These are phyloP conservation scores for Pyronema domesticum DNA, from an alignment of 495 filamentous ascomycete genomes.

Conservation along the genomic window DNA sequence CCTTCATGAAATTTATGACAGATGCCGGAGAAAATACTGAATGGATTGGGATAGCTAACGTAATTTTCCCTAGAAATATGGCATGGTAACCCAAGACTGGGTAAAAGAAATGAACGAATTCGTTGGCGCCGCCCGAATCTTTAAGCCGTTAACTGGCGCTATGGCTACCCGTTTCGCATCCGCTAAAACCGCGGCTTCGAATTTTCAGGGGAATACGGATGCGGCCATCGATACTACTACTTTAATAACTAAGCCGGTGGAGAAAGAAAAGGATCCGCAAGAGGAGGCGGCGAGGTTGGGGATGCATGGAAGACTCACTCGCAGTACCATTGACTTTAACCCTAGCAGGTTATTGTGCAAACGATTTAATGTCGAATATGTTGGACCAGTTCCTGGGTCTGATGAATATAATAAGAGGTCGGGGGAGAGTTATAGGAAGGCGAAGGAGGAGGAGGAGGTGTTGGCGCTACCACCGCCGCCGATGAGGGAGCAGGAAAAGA, in stretches of 20 bases:
- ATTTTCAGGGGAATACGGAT: slow-evolving; percentile 21
- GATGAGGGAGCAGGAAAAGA: background rate
- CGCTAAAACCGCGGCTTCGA: slow-evolving; percentile 33
- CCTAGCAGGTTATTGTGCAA: slow-evolving; percentile 80
- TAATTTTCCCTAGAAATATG: slow-evolving; percentile 15
- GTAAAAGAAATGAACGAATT: slow-evolving; percentile 72
- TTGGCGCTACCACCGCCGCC: background rate
- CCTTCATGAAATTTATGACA: background rate
- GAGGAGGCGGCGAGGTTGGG: slow-evolving; percentile 76
- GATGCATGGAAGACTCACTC: slow-evolving; percentile 83
- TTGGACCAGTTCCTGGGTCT: slow-evolving; percentile 32
- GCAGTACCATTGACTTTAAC: slow-evolving; percentile 52
- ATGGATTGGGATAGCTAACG: background rate
- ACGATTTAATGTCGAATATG: slow-evolving; percentile 58
- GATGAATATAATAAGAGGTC: background rate
- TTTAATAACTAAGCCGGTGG: slow-evolving; percentile 37
- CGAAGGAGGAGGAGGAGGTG: slow-evolving; percentile 12
- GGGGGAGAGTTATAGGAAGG: slow-evolving; percentile 5
- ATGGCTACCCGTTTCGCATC: slow-evolving; percentile 90
- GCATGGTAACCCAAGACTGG: slow-evolving; percentile 55
- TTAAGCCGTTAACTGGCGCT: slow-evolving; percentile 73
- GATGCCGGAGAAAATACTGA: background rate
- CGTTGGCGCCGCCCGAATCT: slow-evolving; percentile 70
- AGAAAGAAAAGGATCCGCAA: slow-evolving; percentile 58
- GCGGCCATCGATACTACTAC: slow-evolving; percentile 21